These are phyloP conservation scores for Myxozyma lipomycoides DNA, from an alignment of 805 yeast species.

Conservation along the genomic window DNA sequence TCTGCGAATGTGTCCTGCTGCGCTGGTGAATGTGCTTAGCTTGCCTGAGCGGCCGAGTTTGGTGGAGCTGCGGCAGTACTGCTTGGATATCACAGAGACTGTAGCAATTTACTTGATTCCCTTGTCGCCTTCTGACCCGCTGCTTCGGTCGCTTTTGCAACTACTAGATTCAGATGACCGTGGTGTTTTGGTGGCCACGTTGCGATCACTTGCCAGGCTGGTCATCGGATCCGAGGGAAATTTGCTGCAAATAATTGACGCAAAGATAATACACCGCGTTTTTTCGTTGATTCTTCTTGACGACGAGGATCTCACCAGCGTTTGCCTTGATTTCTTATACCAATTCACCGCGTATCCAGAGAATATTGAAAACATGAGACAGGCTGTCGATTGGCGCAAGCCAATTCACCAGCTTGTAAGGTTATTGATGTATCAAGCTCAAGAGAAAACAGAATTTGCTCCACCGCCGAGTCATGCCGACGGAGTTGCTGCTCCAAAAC, in stretches of 20 bases:
- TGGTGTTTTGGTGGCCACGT: conserved; percentile 58
- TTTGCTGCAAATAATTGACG: conserved; percentile 43
- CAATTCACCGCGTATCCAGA: conserved; percentile 66
- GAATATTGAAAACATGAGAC: conserved; percentile 52
- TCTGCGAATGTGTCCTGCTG: conserved; percentile 46
- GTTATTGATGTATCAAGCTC: conserved; percentile 28
- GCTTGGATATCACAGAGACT: conserved; percentile 78
- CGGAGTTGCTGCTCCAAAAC: conserved; percentile 40
- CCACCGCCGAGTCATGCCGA: conserved; percentile 2
- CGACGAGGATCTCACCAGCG: conserved; percentile 66
- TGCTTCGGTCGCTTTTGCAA: conserved; percentile 67
- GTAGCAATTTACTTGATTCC: conserved; percentile 44
- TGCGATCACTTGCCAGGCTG: conserved; percentile 76
- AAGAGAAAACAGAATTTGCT: background rate
- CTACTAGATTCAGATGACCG: conserved; percentile 62
- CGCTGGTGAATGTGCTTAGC: conserved; percentile 40
- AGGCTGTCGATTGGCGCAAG: conserved; percentile 47
- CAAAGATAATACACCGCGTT: conserved; percentile 49
- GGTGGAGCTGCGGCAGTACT: conserved; percentile 60
- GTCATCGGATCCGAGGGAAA: conserved; percentile 60
- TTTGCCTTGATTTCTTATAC: conserved; percentile 76
- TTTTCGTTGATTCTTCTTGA: conserved; percentile 58
- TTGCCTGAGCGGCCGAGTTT: conserved; percentile 39
- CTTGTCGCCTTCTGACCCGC: conserved; percentile 32
- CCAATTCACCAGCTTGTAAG: conserved; percentile 31